Conservation (phyloP, 305 asterid species). For the Rubia tinctorum region DNA sequence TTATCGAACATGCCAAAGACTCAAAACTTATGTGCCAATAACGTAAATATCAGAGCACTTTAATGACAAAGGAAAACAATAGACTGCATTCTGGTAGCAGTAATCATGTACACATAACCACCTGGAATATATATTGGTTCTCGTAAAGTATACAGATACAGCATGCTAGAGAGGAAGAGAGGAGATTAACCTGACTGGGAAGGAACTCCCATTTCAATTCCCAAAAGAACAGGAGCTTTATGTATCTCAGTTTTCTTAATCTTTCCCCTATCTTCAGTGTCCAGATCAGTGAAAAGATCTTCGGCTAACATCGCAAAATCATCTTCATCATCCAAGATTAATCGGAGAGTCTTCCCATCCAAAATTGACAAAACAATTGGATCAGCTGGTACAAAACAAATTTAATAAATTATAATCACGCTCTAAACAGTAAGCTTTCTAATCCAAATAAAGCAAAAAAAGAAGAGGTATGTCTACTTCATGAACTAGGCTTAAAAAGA, state of each 20-base stretch:
- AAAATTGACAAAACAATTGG: slow-evolving; percentile 45
- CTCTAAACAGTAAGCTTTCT: neutral
- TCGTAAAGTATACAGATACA: neutral
- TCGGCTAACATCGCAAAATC: slow-evolving; percentile 68
- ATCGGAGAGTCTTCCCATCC: slow-evolving; percentile 40
- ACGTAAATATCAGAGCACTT: neutral
- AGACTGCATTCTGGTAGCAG: neutral
- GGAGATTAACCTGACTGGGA: slow-evolving; percentile 42
- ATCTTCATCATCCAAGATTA: slow-evolving; percentile 61
- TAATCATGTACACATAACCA: neutral
- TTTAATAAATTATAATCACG: slow-evolving; percentile 10
- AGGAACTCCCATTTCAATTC: slow-evolving; percentile 58
- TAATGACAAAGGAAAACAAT: neutral
- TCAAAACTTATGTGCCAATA: neutral
- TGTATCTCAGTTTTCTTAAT: slow-evolving; percentile 45
- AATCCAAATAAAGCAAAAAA: neutral
- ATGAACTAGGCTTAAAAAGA: neutral
- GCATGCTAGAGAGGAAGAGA: neutral
- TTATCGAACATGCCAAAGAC: neutral
- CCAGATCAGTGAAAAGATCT: slow-evolving; percentile 60
- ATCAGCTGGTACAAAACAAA: slow-evolving; percentile 35
- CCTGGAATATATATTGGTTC: neutral
- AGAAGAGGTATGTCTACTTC: neutral
- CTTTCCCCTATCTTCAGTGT: slow-evolving; percentile 52
- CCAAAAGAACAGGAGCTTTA: slow-evolving; percentile 49